A percentile compares a stretch with the other conserved stretches of the same genome.
phyloP scores from a whole-genome alignment of 2,329 filamentous ascomycete genomes.

The Colletotrichum karsti region DNA sequence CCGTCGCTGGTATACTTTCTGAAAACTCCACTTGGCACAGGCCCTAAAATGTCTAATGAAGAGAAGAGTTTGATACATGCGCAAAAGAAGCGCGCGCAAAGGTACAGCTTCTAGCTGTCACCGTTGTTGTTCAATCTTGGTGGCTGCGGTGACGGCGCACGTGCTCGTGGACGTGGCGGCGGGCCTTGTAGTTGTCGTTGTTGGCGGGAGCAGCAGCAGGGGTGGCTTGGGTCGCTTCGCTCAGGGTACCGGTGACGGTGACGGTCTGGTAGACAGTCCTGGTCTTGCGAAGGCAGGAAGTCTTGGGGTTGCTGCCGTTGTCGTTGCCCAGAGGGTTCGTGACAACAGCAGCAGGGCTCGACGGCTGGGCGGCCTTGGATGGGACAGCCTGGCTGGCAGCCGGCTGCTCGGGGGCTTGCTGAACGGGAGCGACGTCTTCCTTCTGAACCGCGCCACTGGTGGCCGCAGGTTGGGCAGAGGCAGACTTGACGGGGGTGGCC shows the following conservation, averaged over 20 bases:
- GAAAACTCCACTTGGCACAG: conserved; percentile 14
- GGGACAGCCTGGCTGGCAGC: neutral
- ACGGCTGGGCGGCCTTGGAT: neutral
- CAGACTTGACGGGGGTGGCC: neutral
- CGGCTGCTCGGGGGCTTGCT: conserved; percentile 11
- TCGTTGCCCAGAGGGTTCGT: conserved; percentile 25
- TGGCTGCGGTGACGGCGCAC: conserved; percentile 41
- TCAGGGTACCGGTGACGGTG: conserved; percentile 55
- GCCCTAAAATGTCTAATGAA: conserved; percentile 31
- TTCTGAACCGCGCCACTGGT: neutral
- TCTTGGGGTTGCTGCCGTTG: conserved; percentile 4
- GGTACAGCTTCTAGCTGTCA: no score
- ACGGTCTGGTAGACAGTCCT: conserved; percentile 55
- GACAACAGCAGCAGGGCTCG: neutral
- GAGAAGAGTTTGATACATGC: conserved; percentile 24
- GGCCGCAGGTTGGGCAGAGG: neutral
- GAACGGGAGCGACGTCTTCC: neutral
- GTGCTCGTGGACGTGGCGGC: conserved; percentile 49
- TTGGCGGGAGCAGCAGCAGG: neutral
- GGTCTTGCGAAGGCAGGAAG: conserved; percentile 37
- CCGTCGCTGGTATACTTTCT: conserved; percentile 11
- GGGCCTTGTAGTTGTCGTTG: conserved; percentile 34
- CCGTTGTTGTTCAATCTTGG: conserved; percentile 33
- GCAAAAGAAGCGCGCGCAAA: neutral
- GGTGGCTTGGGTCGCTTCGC: conserved; percentile 48